phyloP scores from a whole-genome alignment of 1,284 basidiomycete genomes.

The Cutaneotrichosporon cavernicola region DNA sequence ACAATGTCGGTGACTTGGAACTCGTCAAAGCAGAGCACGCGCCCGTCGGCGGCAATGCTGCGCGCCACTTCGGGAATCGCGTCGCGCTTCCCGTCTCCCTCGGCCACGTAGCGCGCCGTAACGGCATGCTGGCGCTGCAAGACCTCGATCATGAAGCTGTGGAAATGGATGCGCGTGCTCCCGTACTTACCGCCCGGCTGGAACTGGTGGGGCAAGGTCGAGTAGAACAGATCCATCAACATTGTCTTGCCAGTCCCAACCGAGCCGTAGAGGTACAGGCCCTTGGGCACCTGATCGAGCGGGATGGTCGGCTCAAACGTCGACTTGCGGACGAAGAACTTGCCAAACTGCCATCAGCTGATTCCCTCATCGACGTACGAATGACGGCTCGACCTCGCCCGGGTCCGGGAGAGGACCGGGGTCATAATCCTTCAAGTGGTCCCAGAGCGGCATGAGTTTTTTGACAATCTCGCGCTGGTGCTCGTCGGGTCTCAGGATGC shows the following conservation, averaged over 20 bases:
- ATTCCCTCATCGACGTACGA: constrained; percentile 26
- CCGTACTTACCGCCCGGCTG: constrained; percentile 44
- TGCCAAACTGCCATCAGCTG: constrained; percentile 58
- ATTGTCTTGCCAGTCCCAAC: constrained; percentile 94
- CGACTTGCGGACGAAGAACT: constrained; percentile 59
- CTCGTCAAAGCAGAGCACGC: constrained; percentile 94
- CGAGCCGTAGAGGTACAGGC: constrained; percentile 94
- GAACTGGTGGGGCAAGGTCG: constrained; percentile 75
- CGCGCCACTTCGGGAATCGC: constrained; percentile 84
- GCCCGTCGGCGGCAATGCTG: constrained; percentile 80
- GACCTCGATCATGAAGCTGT: constrained; percentile 98
- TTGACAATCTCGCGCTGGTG: constrained; percentile 82
- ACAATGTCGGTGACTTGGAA: constrained; percentile 99
- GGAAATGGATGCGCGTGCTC: constrained; percentile 91
- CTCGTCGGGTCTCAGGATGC: constrained; percentile 70
- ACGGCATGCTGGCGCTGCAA: constrained; percentile 71
- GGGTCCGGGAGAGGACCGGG: constrained; percentile 64
- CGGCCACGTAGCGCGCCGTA: constrained; percentile 60
- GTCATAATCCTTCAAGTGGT: constrained; percentile 68
- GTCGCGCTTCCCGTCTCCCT: constrained; percentile 63
- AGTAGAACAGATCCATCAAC: constrained; percentile 99
- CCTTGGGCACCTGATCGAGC: constrained; percentile 67
- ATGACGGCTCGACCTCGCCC: constrained; percentile 39
- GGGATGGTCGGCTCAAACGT: constrained; percentile 49
- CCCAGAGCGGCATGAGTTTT: constrained; percentile 76